Conservation (phyloP, 495 filamentous ascomycete genomes). For the Penicillium silybi region DNA sequence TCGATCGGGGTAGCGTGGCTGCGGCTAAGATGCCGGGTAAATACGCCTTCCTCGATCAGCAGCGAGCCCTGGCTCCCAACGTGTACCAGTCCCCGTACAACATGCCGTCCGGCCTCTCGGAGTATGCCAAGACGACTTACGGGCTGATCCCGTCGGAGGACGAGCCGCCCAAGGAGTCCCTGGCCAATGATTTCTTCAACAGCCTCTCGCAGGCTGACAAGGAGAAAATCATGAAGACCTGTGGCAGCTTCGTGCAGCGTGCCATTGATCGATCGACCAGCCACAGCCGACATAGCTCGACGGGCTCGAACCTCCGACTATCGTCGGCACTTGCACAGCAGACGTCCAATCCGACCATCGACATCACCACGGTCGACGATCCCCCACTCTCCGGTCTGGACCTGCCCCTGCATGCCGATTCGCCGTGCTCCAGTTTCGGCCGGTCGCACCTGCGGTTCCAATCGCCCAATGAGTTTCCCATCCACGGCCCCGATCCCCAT, state of each 20-base stretch:
- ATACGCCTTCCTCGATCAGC: conserved; percentile 44
- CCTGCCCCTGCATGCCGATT: conserved; percentile 44
- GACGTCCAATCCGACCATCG: conserved; percentile 46
- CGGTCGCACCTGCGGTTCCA: conserved; percentile 46
- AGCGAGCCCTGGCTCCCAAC: conserved; percentile 38
- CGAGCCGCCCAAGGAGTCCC: conserved; percentile 36
- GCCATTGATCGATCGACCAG: conserved; percentile 38
- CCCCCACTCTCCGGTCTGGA: conserved; percentile 39
- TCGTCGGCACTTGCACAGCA: conserved; percentile 43
- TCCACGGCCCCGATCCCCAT: conserved; percentile 37
- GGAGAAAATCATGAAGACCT: conserved; percentile 46
- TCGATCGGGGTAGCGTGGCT: conserved; percentile 30
- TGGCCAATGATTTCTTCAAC: conserved; percentile 46
- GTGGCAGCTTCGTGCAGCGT: conserved; percentile 46
- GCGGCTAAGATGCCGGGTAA: conserved; percentile 38
- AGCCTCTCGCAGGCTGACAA: conserved; percentile 38
- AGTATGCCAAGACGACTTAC: conserved; percentile 42
- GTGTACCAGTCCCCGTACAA: conserved; percentile 49
- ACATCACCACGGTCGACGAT: conserved; percentile 45
- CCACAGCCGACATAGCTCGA: conserved; percentile 43
- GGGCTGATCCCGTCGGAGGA: conserved; percentile 35
- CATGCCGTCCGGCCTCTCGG: conserved; percentile 44
- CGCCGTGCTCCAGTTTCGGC: conserved; percentile 46
- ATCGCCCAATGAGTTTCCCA: conserved; percentile 43
- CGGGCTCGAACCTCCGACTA: conserved; percentile 40